A percentile compares a stretch with the other conserved stretches of the same genome.
These are phyloP conservation scores for Coleophoma eucalyptorum DNA, from an alignment of 2,329 filamentous ascomycete genomes.

Conservation along the genomic window DNA sequence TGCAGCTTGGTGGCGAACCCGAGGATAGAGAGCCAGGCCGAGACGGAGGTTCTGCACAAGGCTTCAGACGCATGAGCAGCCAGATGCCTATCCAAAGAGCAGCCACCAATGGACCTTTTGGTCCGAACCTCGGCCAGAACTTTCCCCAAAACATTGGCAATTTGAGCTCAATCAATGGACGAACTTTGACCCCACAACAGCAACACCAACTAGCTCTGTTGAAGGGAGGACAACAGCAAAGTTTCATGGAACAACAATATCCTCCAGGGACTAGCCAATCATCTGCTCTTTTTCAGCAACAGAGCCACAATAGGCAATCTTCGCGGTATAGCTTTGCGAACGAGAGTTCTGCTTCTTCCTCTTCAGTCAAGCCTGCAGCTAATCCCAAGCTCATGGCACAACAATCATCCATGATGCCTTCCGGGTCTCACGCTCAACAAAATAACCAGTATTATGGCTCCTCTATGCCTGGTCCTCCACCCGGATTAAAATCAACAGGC, in stretches of 20 bases:
- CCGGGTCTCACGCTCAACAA: constrained; percentile 43
- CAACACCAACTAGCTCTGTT: constrained; percentile 61
- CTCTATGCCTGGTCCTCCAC: constrained; percentile 88
- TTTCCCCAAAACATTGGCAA: constrained; percentile 47
- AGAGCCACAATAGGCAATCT: constrained; percentile 76
- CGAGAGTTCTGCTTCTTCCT: constrained; percentile 58
- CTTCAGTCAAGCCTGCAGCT: constrained; percentile 69
- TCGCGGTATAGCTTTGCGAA: constrained; percentile 87
- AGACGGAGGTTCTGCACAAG: constrained; percentile 36
- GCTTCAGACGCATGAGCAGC: constrained; percentile 58
- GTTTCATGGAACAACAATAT: constrained; percentile 56
- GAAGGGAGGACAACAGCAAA: constrained; percentile 38
- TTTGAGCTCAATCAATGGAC: constrained; percentile 58
- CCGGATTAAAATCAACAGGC: constrained; percentile 89
- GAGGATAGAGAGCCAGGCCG: constrained; percentile 66
- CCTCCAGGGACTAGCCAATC: constrained; percentile 51
- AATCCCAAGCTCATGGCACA: constrained; percentile 80
- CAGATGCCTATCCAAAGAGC: constrained; percentile 75
- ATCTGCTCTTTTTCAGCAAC: constrained; percentile 49
- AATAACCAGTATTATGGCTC: constrained; percentile 74
- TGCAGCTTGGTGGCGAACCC: constrained; percentile 88
- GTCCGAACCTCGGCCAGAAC: constrained; percentile 43
- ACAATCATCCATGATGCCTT: constrained; percentile 85
- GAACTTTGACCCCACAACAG: constrained; percentile 78
- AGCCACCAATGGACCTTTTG: constrained; percentile 47